A percentile compares a stretch with the other conserved stretches of the same genome.
phyloP scores from a whole-genome alignment of 805 yeast species.

The Wickerhamomyces chaumierensis region DNA sequence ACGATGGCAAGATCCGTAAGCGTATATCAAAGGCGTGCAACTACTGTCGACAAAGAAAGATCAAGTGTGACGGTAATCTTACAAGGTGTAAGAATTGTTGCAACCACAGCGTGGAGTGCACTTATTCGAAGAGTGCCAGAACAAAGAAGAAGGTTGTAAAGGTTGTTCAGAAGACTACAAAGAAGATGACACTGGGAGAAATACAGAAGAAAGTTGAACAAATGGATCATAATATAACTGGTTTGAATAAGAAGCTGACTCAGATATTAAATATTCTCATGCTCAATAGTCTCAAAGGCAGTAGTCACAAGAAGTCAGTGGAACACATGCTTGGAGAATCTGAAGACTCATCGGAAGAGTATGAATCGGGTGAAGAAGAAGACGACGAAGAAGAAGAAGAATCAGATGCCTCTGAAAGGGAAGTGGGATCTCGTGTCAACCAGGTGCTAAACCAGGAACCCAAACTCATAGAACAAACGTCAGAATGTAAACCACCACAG shows the following conservation, averaged over 20 bases:
- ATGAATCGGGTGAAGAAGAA: constrained; percentile 2
- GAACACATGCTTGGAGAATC: not conserved
- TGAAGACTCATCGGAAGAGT: constrained; percentile 1
- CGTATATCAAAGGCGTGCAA: constrained; percentile 29
- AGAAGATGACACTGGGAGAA: constrained; percentile 15
- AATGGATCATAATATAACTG: constrained; percentile 10
- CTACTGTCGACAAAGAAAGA: constrained; percentile 30
- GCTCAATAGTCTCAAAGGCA: constrained; percentile 3
- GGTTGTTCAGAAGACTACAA: constrained; percentile 1
- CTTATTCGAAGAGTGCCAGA: constrained; percentile 32
- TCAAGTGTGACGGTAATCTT: constrained; percentile 26
- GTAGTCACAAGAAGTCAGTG: constrained; percentile 4
- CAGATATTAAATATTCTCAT: constrained; percentile 7
- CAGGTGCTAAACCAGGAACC: not conserved
- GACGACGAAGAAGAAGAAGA: constrained; percentile 3
- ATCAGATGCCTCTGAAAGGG: constrained; percentile 1
- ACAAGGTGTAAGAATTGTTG: constrained; percentile 69
- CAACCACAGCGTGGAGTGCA: constrained; percentile 71
- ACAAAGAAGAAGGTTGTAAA: constrained; percentile 10
- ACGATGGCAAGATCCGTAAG: constrained; percentile 12
- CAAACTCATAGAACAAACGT: not conserved
- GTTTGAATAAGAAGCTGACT: constrained; percentile 4
- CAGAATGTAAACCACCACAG: not conserved
- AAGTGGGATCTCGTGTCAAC: too few relatives aligned
- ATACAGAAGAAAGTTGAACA: constrained; percentile 14